Base-by-base conservation (phyloP, 225 moss, liverwort and hornwort species). In the Bryum argenteum region DNA sequence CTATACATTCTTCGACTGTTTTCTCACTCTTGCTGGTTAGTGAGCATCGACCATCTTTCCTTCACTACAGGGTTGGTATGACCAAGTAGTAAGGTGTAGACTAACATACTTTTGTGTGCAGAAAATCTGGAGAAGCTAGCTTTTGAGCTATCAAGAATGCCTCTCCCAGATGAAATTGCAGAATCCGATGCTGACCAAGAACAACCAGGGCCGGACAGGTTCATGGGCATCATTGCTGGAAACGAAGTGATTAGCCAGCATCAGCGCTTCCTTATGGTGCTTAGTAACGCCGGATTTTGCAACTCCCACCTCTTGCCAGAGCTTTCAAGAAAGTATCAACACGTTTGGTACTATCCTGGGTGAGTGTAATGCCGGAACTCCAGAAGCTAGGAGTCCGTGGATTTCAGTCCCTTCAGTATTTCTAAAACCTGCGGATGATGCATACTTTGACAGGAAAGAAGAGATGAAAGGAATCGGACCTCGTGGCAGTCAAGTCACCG, bases 251-350 rank as follows among this genome's bases (percentile, higher is more conserved):
- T 80, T 58, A 87, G 81, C 72, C 83, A 75, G 19, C 89, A 94
- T 85, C 97, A 91, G 77, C 90, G 94, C 81, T 76, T 98, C 63
- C 87, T 98, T 42, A 88, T 94, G 81, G 89, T 94, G 66, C 81
- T 98, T 60, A 98, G 97, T 88, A 98, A 98, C 65, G 75, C 83
- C 81, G 92, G 90, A 61, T 98, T 88, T 76, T 92, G 89, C 88
- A 88, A 86, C 77, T 84, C 70, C 72, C 80, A 84, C 43, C 88
- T 94, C 64, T 67, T 92, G 62, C 91, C 79, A 51, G 83, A 88
- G 72, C 84, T 98, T 52, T 86, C 83, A 42, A 88, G 78, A 80
- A 89, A 87, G 41, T 94, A 94, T 73, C 85, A 94, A 74, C 75
- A 79, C 71, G 81, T 98, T 74, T 98, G 94, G 97, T 82, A 41